phyloP scores from a whole-genome alignment of 305 asterid species.

The Fraxinus albicans region DNA sequence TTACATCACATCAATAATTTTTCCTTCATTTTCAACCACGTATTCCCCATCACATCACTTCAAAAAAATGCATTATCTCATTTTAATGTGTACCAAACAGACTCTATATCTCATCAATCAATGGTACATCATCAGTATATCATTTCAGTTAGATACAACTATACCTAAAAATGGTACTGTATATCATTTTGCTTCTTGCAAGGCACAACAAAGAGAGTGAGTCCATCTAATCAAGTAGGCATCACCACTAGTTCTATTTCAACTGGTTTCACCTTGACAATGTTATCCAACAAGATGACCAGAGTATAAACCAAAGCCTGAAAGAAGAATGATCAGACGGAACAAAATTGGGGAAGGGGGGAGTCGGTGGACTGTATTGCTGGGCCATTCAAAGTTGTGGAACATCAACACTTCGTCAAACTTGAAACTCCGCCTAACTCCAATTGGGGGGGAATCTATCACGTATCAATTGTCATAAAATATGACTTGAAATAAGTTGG shows the following conservation, averaged over 20 bases:
- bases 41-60: too few species aligned
- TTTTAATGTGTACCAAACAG: too few species aligned
- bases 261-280: background rate
- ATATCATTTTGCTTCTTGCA: constrained; percentile 9
- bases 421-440: background rate
- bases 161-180: background rate
- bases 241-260: background rate
- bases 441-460: background rate
- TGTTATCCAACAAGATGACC: background rate
- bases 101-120: background rate
- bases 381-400: background rate
- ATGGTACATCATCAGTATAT: background rate
- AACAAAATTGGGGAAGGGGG: background rate
- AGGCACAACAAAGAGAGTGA: background rate
- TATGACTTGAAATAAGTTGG: background rate
- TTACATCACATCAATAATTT: too few species aligned
- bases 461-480: background rate
- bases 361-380: background rate
- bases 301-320: background rate
- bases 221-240: background rate
- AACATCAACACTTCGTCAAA: background rate
- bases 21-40: too few species aligned
- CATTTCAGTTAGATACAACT: background rate
- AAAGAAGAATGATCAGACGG: constrained; percentile 2
- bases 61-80: too few species aligned